Evolutionary conservation across 2,329 filamentous ascomycete species (phyloP).

Genomic region (Colletotrichum navitas): DNA sequence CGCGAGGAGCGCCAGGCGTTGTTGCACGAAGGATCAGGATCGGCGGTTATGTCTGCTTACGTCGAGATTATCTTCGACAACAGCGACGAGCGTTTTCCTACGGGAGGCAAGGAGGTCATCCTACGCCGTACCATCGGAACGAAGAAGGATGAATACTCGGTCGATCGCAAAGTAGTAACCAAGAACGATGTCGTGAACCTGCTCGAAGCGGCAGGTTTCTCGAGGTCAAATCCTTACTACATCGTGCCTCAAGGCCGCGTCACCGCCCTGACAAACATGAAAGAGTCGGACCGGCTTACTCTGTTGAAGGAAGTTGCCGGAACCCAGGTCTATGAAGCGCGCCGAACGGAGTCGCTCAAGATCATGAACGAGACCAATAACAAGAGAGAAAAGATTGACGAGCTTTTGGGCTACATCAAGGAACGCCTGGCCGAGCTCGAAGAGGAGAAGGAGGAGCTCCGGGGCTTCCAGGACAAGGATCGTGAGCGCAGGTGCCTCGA

Average conservation of each 20-base stretch:
- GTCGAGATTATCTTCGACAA: slow-evolving; percentile 99
- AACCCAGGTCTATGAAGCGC: slow-evolving; percentile 95
- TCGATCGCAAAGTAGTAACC: slow-evolving; percentile 96
- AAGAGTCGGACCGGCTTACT: slow-evolving; percentile 89
- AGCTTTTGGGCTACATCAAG: slow-evolving; percentile 90
- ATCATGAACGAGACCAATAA: slow-evolving; percentile 98
- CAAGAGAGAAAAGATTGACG: slow-evolving; percentile 94
- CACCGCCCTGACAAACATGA: slow-evolving; percentile 98
- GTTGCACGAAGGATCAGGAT: slow-evolving; percentile 97
- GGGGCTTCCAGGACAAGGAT: slow-evolving; percentile 95
- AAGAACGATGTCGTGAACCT: slow-evolving; percentile 96
- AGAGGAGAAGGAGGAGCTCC: slow-evolving; percentile 96
- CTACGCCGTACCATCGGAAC: slow-evolving; percentile 93
- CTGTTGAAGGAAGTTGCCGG: slow-evolving; percentile 98
- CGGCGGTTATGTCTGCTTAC: slow-evolving; percentile 99
- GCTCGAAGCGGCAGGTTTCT: slow-evolving; percentile 95
- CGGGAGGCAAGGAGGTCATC: slow-evolving; percentile 89
- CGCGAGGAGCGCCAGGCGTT: slow-evolving; percentile 95
- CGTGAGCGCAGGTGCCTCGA: slow-evolving; percentile 91
- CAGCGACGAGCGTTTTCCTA: slow-evolving; percentile 93
- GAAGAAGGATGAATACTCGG: slow-evolving; percentile 98
- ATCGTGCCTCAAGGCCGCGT: slow-evolving; percentile 98
- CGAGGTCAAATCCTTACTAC: slow-evolving; percentile 97
- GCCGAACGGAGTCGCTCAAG: slow-evolving; percentile 90
- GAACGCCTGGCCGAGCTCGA: slow-evolving; percentile 90